Conservation (phyloP, 1,284 basidiomycete species). For the Peniophora sp. region DNA sequence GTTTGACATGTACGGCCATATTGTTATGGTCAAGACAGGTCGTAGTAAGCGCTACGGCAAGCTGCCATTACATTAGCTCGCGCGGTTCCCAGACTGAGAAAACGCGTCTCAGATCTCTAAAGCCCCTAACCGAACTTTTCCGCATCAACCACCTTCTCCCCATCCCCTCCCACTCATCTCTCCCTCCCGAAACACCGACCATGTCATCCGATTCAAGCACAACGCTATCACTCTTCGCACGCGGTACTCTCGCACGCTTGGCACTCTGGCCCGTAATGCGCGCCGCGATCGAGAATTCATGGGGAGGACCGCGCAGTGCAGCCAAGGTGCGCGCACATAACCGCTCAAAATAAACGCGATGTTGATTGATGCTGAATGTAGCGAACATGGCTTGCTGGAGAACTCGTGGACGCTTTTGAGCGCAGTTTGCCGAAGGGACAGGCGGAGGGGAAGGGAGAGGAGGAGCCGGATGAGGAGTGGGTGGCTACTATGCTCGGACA, state of each 20-base stretch:
- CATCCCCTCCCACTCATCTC: too few species aligned
- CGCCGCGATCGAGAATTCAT: constrained; percentile 73
- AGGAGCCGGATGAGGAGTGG: constrained; percentile 62
- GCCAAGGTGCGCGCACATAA: constrained; percentile 34
- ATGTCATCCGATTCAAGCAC: neutral
- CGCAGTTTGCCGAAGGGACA: neutral
- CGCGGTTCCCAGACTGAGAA: too few species aligned
- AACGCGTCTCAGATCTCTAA: too few species aligned
- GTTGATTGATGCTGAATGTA: constrained; percentile 24
- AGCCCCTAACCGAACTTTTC: too few species aligned
- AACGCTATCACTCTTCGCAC: constrained; percentile 61
- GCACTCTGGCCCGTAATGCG: constrained; percentile 78
- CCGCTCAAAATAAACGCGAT: too few species aligned
- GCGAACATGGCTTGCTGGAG: constrained; percentile 74
- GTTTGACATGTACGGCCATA: too few species aligned
- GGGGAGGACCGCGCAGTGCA: constrained; percentile 71
- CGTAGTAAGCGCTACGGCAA: too few species aligned
- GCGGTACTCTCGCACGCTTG: constrained; percentile 75
- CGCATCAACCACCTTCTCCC: too few species aligned
- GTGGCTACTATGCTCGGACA: constrained; percentile 74
- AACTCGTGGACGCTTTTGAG: constrained; percentile 82
- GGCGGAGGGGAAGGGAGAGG: constrained; percentile 26
- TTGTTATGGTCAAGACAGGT: too few species aligned
- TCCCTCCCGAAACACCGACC: too few species aligned
- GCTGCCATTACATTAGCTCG: too few species aligned